These are phyloP conservation scores for Cyclotella sp. DNA, from an alignment of 108 stramenopile species.

Conservation along the genomic window DNA sequence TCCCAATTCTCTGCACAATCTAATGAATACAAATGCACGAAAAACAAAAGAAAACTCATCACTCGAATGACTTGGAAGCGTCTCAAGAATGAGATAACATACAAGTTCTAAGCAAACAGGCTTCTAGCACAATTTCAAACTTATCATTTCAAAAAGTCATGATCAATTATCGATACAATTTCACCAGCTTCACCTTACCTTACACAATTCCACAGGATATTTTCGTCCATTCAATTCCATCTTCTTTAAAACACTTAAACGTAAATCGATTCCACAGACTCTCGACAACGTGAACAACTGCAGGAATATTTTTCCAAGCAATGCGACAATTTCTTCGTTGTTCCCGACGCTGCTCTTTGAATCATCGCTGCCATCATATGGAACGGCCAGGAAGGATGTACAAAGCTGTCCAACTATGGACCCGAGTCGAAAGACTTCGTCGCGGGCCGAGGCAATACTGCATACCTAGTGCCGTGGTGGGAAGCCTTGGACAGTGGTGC, in stretches of 20 bases:
- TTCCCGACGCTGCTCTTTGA: not conserved
- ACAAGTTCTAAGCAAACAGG: too few relatives aligned
- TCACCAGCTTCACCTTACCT: constrained; percentile 35
- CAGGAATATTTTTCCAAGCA: constrained; percentile 35
- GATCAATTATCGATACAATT: too few relatives aligned
- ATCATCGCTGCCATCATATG: constrained; percentile 3
- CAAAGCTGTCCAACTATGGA: constrained; percentile 20
- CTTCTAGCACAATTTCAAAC: too few relatives aligned
- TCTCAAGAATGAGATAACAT: too few relatives aligned
- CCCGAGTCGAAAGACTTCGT: constrained; percentile 29
- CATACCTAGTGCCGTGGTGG: not conserved
- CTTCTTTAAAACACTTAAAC: constrained; percentile 64
- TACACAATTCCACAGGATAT: constrained; percentile 89
- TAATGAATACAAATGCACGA: too few relatives aligned
- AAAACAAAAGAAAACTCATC: too few relatives aligned
- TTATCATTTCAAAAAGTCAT: too few relatives aligned
- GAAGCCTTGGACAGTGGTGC: not conserved
- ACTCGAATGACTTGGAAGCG: too few relatives aligned
- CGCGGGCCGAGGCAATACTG: constrained; percentile 25
- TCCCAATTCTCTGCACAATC: too few relatives aligned
- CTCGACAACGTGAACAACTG: constrained; percentile 22
- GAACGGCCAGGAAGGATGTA: constrained; percentile 16
- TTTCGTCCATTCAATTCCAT: constrained; percentile 78
- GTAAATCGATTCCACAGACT: constrained; percentile 46
- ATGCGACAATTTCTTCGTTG: not conserved